Percentiles rank a stretch among this genome's conserved stretches.
These are phyloP conservation scores for Coelastrella sp. DNA, from an alignment of 139 green algal species.

Conservation along the genomic window DNA sequence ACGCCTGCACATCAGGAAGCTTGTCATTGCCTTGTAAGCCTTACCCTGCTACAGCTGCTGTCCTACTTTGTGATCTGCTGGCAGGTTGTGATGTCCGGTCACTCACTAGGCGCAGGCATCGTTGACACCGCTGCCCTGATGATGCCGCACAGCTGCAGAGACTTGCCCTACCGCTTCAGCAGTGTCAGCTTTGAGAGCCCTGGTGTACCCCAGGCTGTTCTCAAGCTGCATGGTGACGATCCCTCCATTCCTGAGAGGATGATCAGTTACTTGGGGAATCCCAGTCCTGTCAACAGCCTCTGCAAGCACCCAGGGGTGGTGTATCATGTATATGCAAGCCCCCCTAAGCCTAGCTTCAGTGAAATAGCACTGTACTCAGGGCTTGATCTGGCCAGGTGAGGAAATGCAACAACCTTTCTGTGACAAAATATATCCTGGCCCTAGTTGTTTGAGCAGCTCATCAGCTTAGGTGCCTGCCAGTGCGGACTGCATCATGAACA, in stretches of 20 bases:
- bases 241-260: not conserved
- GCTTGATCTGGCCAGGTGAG: not conserved
- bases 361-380: not conserved
- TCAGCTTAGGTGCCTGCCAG: not conserved
- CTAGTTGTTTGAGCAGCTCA: not conserved
- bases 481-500: not conserved
- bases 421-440: not conserved
- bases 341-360: not conserved
- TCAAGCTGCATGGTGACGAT: not conserved
- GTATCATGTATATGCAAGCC: not conserved
- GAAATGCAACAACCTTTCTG: not conserved
- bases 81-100: conserved; percentile 29
- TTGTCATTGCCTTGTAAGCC: too few relatives aligned
- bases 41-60: not conserved
- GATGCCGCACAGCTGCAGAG: conserved; percentile 8
- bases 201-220: conserved; percentile 11
- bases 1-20: too few relatives aligned
- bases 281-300: not conserved
- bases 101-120: conserved; percentile 1
- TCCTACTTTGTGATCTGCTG: not conserved
- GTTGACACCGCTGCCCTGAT: conserved; percentile 13
- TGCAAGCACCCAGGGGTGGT: not conserved
- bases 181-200: conserved; percentile 32
- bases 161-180: not conserved
- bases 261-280: not conserved